These are phyloP conservation scores for Fomitopsis palustris DNA, from an alignment of 1,284 basidiomycete genomes.

Conservation along the genomic window DNA sequence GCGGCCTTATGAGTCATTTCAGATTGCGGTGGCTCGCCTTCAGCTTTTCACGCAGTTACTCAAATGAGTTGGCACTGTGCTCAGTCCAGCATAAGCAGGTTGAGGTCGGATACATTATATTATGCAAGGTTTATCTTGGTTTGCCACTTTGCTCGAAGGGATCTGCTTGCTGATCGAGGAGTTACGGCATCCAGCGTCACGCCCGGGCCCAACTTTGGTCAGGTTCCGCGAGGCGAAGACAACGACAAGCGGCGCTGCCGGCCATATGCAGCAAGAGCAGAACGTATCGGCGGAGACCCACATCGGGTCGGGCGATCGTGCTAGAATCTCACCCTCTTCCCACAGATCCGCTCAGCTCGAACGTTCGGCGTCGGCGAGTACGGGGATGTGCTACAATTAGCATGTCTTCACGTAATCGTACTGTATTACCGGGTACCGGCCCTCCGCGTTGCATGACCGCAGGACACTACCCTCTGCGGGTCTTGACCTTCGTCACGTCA, in stretches of 20 bases:
- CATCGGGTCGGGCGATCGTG: not conserved
- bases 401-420: not conserved
- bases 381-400: not conserved
- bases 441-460: not conserved
- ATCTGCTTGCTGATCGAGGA: not conserved
- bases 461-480: not conserved
- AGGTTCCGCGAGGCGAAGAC: not conserved
- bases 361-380: not conserved
- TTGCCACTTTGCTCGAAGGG: not conserved
- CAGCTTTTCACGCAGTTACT: not conserved
- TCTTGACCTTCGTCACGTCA: not conserved
- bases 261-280: not conserved
- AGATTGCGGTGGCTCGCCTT: not conserved
- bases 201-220: not conserved
- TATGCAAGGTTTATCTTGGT: too few species aligned
- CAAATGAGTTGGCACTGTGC: too few species aligned
- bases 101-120: too few species aligned
- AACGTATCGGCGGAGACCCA: not conserved
- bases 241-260: not conserved
- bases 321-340: not conserved
- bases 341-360: not conserved
- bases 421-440: not conserved
- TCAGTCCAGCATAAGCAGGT: too few species aligned
- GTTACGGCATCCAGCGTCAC: not conserved
- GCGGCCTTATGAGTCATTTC: too few species aligned